Evolutionary conservation across 345 rosid genomes (phyloP).

Genomic region (Moricandia arvensis): DNA sequence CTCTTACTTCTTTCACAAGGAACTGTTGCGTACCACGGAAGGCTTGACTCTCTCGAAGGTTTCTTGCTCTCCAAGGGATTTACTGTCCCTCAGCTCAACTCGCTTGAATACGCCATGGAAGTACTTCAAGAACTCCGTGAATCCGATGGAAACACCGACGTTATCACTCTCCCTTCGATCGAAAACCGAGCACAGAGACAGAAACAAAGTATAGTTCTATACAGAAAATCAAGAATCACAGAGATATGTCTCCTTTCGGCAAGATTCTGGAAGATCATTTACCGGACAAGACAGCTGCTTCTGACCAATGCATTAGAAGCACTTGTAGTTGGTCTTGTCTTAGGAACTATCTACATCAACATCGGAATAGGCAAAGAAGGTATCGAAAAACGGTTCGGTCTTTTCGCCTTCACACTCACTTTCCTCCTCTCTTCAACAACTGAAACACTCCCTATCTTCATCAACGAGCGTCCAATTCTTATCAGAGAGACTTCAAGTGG

Average conservation of each 20-base stretch:
- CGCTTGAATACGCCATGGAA: conserved; percentile 91
- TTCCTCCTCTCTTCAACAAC: conserved; percentile 95
- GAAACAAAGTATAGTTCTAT: conserved; percentile 28
- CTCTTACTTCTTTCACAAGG: conserved; percentile 73
- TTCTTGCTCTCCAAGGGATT: conserved; percentile 61
- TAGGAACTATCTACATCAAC: conserved; percentile 84
- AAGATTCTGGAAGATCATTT: conserved; percentile 81
- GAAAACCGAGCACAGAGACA: not conserved
- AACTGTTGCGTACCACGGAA: conserved; percentile 71
- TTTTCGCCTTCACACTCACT: conserved; percentile 92
- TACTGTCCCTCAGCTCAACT: conserved; percentile 81
- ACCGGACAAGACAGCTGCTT: conserved; percentile 81
- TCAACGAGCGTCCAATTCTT: conserved; percentile 81
- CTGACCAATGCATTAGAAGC: conserved; percentile 79
- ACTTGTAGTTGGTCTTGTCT: conserved; percentile 82
- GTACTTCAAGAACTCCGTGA: conserved; percentile 57
- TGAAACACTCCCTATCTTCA: conserved; percentile 88
- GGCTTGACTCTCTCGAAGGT: conserved; percentile 49
- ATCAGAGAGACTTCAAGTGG: conserved; percentile 82
- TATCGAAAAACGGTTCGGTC: conserved; percentile 76
- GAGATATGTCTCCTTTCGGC: conserved; percentile 55
- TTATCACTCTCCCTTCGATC: conserved; percentile 1
- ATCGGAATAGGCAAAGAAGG: conserved; percentile 70
- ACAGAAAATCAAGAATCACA: conserved; percentile 57
- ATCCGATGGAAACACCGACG: conserved; percentile 28